Evolutionary conservation across 1,284 basidiomycete genomes (phyloP).

Genomic region (Fomitopsis palustris): DNA sequence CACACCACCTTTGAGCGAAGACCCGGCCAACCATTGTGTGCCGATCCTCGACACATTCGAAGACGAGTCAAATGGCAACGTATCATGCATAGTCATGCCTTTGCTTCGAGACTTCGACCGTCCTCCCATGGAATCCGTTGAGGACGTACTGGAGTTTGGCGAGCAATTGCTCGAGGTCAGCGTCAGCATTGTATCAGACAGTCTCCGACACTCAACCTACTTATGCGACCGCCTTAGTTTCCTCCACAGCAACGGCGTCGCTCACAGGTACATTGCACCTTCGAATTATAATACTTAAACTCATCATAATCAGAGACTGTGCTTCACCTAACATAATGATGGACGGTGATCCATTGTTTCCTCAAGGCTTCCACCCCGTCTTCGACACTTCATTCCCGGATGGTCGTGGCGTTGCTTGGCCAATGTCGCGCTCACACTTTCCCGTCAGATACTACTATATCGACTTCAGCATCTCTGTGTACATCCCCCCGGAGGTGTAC

Average conservation of each 20-base stretch:
- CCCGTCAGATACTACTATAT: constrained; percentile 23
- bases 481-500: constrained; percentile 7
- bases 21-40: constrained; percentile 28
- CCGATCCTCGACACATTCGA: constrained; percentile 24
- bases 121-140: constrained; percentile 20
- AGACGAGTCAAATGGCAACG: constrained; percentile 12
- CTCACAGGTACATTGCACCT: constrained; percentile 8
- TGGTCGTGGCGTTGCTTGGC: neutral
- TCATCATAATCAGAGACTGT: constrained; percentile 17
- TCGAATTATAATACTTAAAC: neutral
- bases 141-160: constrained; percentile 27
- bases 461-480: constrained; percentile 23
- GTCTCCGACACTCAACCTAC: neutral
- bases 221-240: constrained; percentile 4
- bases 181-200: neutral
- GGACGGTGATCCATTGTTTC: constrained; percentile 23
- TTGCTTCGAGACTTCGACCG: constrained; percentile 18
- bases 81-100: constrained; percentile 25
- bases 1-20: constrained; percentile 5
- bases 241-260: constrained; percentile 5
- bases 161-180: constrained; percentile 28
- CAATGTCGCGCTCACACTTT: constrained; percentile 3
- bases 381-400: constrained; percentile 5
- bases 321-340: constrained; percentile 23
- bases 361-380: constrained; percentile 24